phyloP scores from a whole-genome alignment of 176 grass and related monocot genomes.

The Canna indica region DNA sequence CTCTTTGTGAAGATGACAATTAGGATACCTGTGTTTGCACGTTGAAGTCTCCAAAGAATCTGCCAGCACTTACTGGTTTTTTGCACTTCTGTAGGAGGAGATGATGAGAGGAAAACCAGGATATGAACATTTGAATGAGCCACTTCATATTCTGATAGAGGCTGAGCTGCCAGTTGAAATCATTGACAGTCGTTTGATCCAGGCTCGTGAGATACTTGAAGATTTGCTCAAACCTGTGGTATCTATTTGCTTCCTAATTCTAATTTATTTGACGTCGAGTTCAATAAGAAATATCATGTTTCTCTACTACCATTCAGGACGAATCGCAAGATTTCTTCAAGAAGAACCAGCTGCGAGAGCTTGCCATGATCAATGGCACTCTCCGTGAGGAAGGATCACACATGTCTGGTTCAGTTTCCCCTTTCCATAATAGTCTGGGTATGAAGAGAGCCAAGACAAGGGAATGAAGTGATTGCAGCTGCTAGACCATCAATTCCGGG shows the following conservation, averaged over 20 bases:
- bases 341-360: slow-evolving; percentile 13
- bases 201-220: slow-evolving; percentile 11
- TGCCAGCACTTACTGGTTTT: not conserved
- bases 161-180: slow-evolving; percentile 9
- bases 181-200: slow-evolving; percentile 4
- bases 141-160: slow-evolving; percentile 13
- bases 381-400: slow-evolving; percentile 5
- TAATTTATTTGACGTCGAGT: not conserved
- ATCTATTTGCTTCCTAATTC: not conserved
- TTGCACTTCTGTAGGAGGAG: not conserved
- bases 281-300: not conserved
- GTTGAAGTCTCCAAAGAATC: not conserved
- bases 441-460: slow-evolving; percentile 78
- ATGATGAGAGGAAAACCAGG: slow-evolving; percentile 18
- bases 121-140: slow-evolving; percentile 9
- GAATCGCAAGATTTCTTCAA: slow-evolving; percentile 13
- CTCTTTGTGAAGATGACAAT: not conserved
- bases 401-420: slow-evolving; percentile 1
- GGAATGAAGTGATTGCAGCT: slow-evolving; percentile 36
- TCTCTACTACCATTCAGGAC: not conserved
- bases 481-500: slow-evolving; percentile 33
- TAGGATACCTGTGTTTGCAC: not conserved
- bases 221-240: slow-evolving; percentile 15
- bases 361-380: slow-evolving; percentile 9
- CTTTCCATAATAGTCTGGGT: not conserved